Base-by-base conservation (phyloP, 495 filamentous ascomycete genomes). In the Usnea hakonensis region DNA sequence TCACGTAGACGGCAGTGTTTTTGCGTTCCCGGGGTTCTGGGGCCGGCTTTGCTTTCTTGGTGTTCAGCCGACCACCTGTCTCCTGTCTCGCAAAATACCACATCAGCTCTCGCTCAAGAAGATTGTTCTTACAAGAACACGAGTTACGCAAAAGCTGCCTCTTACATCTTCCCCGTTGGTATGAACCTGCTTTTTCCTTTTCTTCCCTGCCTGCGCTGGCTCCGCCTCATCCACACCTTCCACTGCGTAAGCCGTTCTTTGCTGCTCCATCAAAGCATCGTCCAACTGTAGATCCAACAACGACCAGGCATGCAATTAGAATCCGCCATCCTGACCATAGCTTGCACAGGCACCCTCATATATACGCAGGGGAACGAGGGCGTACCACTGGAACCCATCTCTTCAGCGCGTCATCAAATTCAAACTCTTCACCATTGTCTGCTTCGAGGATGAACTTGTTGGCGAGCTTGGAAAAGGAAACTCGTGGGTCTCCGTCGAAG, bases 1-100 rank as follows among this genome's bases (percentile, higher is more conserved):
- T 95, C 43, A 97, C 85, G 72, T 89, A 99, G 55, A 99, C 80
- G 26, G 94, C 95, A 3, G 87, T 93, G 70, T 97, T 98, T 58
- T 90, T 83, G 63, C 87, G 83, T 61, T 90, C 83, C 58, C 86
- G 82, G 38, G 81, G 81, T 68, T 83, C 80, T 58, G 71, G 65
- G 21, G 70, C 59, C 32, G 70, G 68, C 70, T 85, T 86, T 35
- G 71, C 61, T 65, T 86, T 87, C 68, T 85, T 81, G 40, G 68
- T 68, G 17, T 71, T 71, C 69, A 76, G 46, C 21, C 55, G 56
- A 62, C 55, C 66, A 59, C 46, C 64, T 38, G 64, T 70, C 64
- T 73, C 72, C 67, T 70, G 21, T 28, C 4, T n/a, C 4, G 32
- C 9, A 19, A 16, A 28, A 0, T 32, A 5, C 17, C 2, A 52